Evolutionary conservation across 352 stramenopile genomes (phyloP).

Genomic region (Phytophthora cryptogea): DNA sequence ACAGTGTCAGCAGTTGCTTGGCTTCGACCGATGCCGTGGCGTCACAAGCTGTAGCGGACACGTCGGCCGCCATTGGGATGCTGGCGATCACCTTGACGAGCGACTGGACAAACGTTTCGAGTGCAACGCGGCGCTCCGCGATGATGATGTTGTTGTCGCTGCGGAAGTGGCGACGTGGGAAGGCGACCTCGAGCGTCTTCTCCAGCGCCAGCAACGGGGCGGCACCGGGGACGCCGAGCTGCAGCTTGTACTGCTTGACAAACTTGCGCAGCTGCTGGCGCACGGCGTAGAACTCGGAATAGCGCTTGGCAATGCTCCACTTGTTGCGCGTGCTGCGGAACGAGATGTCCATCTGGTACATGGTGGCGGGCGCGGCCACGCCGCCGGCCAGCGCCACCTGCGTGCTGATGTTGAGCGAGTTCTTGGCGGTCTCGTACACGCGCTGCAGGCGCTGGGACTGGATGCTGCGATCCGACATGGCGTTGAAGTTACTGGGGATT

Average conservation of each 20-base stretch:
- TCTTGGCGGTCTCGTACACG: constrained; percentile 76
- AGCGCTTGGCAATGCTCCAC: constrained; percentile 87
- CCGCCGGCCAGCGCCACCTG: constrained; percentile 56
- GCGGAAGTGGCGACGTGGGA: constrained; percentile 77
- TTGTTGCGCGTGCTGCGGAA: constrained; percentile 86
- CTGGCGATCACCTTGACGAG: constrained; percentile 83
- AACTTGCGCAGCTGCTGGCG: constrained; percentile 67
- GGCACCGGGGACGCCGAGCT: constrained; percentile 13
- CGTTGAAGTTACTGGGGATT: constrained; percentile 9
- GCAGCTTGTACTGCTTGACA: constrained; percentile 66
- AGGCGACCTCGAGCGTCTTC: constrained; percentile 49
- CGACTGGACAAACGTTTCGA: constrained; percentile 82
- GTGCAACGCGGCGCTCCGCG: constrained; percentile 60
- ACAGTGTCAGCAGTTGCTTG: constrained; percentile 61
- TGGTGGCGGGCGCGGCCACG: constrained; percentile 60
- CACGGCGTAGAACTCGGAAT: constrained; percentile 84
- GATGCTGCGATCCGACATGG: constrained; percentile 55
- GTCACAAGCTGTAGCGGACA: background rate
- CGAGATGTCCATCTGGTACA: constrained; percentile 89
- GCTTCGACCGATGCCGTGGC: constrained; percentile 25
- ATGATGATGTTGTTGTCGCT: constrained; percentile 78
- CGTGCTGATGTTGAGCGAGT: constrained; percentile 83
- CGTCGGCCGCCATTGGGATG: constrained; percentile 57
- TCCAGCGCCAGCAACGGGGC: constrained; percentile 52
- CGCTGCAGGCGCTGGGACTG: constrained; percentile 70